phyloP scores from a whole-genome alignment of 2,329 filamentous ascomycete genomes.

The Fusarium lateritium region DNA sequence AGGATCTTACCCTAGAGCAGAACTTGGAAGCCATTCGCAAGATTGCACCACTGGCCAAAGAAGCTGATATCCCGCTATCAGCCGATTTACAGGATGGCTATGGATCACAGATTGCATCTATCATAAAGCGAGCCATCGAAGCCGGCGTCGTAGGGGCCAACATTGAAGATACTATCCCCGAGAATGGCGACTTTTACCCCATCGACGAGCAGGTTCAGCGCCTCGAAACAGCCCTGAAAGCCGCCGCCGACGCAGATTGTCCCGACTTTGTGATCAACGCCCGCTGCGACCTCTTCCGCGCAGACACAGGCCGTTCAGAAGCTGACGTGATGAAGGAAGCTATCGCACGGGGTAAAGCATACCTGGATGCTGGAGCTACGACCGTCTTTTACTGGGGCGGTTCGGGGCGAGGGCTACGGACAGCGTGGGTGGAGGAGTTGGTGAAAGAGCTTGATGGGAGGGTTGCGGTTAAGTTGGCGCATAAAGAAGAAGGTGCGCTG shows the following conservation, averaged over 20 bases:
- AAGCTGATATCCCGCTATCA: constrained; percentile 64
- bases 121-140: constrained; percentile 61
- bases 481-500: constrained; percentile 55
- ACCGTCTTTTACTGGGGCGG: constrained; percentile 75
- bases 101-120: constrained; percentile 61
- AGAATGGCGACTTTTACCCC: constrained; percentile 52
- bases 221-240: constrained; percentile 59
- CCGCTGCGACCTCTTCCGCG: constrained; percentile 67
- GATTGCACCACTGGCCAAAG: constrained; percentile 60
- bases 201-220: constrained; percentile 64
- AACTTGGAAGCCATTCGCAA: constrained; percentile 64
- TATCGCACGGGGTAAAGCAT: constrained; percentile 68
- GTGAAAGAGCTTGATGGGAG: constrained; percentile 64
- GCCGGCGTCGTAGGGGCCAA: constrained; percentile 71
- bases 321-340: constrained; percentile 62
- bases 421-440: constrained; percentile 62
- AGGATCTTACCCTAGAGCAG: constrained; percentile 63
- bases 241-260: constrained; percentile 63
- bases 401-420: constrained; percentile 58
- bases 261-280: constrained; percentile 72
- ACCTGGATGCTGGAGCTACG: constrained; percentile 69
- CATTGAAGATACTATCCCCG: constrained; percentile 66
- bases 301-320: constrained; percentile 50
- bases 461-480: constrained; percentile 63
- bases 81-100: constrained; percentile 75